Evolutionary conservation across 2,329 filamentous ascomycete species (phyloP).

Genomic region (Trichoderma afroharzianum): DNA sequence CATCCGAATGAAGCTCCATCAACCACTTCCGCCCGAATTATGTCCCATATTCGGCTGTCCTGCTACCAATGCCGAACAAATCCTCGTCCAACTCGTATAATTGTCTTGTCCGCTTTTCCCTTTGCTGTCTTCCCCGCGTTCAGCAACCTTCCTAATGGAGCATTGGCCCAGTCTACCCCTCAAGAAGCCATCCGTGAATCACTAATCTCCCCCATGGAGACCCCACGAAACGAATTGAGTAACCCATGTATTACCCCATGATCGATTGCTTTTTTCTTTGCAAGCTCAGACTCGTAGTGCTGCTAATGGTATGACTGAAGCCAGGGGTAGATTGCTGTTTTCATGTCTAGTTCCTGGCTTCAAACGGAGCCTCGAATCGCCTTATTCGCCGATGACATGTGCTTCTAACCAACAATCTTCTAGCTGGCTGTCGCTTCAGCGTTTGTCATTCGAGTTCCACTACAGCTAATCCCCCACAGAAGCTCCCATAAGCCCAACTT

Average conservation of each 20-base stretch:
- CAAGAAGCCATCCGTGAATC: background rate
- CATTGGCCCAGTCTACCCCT: background rate
- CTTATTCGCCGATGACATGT: background rate
- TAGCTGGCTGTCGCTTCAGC: background rate
- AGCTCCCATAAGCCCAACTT: background rate
- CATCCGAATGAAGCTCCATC: background rate
- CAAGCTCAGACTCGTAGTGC: background rate
- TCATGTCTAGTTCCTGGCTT: background rate
- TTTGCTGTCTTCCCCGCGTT: background rate
- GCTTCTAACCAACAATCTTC: background rate
- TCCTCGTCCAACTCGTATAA: background rate
- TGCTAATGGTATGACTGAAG: background rate
- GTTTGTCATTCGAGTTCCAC: background rate
- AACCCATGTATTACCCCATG: background rate
- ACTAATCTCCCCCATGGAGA: background rate
- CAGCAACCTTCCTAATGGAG: constrained; percentile 4
- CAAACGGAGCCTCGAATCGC: background rate
- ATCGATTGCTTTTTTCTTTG: background rate
- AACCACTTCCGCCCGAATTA: background rate
- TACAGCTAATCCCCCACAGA: background rate
- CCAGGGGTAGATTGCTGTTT: background rate
- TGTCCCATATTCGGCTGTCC: background rate
- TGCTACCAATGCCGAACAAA: background rate
- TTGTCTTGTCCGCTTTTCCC: background rate
- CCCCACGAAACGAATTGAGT: background rate